These are phyloP conservation scores for Helicocarpus griseus DNA, from an alignment of 2,329 filamentous ascomycete species.

Conservation along the genomic window DNA sequence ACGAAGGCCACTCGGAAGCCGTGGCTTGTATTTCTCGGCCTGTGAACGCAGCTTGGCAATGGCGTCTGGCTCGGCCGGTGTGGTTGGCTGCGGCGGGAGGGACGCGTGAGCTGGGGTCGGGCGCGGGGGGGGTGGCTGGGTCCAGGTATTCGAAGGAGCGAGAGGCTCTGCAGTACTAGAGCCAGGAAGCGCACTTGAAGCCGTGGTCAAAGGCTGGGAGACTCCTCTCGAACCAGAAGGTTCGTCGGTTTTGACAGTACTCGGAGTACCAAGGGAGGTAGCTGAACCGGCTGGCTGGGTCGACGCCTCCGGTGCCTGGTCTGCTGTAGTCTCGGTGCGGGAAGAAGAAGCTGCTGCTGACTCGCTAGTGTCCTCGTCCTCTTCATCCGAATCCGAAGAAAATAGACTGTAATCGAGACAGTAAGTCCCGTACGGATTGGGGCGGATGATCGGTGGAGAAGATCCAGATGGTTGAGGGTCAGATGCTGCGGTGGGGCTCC, in stretches of 20 bases:
- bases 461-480: background rate
- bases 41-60: slow-evolving; percentile 28
- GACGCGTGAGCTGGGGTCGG: slow-evolving; percentile 10
- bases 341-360: background rate
- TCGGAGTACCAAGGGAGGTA: background rate
- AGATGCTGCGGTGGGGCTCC: background rate
- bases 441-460: background rate
- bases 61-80: slow-evolving; percentile 18
- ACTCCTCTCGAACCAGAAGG: background rate
- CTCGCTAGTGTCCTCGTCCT: background rate
- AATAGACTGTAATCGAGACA: slow-evolving; percentile 23
- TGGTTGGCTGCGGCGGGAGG: slow-evolving; percentile 14
- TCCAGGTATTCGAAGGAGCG: background rate
- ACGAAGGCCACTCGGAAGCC: slow-evolving; percentile 28
- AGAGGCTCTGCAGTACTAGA: background rate
- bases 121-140: slow-evolving; percentile 8
- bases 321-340: background rate
- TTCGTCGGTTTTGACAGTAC: background rate
- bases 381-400: slow-evolving; percentile 16
- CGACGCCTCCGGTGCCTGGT: background rate
- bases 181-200: background rate
- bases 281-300: background rate
- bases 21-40: slow-evolving; percentile 35
- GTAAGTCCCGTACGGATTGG: slow-evolving; percentile 15
- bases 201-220: slow-evolving; percentile 1